Evolutionary conservation across 176 grass and related monocot genomes (phyloP).

Genomic region (Phoenix dactylifera): DNA sequence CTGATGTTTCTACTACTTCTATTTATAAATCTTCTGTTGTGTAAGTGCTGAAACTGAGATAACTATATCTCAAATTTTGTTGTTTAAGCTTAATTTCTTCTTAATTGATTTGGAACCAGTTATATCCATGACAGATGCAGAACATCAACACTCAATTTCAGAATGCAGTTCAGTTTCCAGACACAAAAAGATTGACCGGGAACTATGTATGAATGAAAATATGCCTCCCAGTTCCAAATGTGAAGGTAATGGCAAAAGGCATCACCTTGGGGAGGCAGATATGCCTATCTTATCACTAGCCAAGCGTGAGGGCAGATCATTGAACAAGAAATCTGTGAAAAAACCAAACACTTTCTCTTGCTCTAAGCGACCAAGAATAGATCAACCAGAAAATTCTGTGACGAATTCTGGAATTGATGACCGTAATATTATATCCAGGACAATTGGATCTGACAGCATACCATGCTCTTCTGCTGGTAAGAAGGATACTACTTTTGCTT

Average conservation of each 20-base stretch:
- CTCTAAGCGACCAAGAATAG: constrained; percentile 69
- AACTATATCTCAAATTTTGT: no score
- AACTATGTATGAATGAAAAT: constrained; percentile 37
- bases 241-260: constrained; percentile 37
- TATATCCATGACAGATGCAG: constrained; percentile 38
- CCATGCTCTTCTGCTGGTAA: constrained; percentile 36
- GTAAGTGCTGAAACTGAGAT: no score
- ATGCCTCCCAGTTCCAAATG: constrained; percentile 40
- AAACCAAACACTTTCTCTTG: constrained; percentile 46
- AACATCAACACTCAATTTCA: constrained; percentile 43
- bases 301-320: constrained; percentile 47
- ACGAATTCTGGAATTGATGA: constrained; percentile 31
- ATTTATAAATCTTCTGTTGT: no score
- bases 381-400: constrained; percentile 35
- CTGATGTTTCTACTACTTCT: no score
- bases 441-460: constrained; percentile 33
- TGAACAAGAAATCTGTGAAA: constrained; percentile 64
- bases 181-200: constrained; percentile 39
- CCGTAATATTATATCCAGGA: constrained; percentile 30
- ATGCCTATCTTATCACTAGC: constrained; percentile 31
- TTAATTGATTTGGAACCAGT: background rate
- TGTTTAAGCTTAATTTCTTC: no score
- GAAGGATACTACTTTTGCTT: background rate
- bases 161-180: constrained; percentile 37
- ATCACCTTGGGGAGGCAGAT: constrained; percentile 43